Evolutionary conservation across 2,329 filamentous ascomycete species (phyloP), one percentile per base, ranked within the genome.

Genomic region (Verticillium tricorpus): DNA sequence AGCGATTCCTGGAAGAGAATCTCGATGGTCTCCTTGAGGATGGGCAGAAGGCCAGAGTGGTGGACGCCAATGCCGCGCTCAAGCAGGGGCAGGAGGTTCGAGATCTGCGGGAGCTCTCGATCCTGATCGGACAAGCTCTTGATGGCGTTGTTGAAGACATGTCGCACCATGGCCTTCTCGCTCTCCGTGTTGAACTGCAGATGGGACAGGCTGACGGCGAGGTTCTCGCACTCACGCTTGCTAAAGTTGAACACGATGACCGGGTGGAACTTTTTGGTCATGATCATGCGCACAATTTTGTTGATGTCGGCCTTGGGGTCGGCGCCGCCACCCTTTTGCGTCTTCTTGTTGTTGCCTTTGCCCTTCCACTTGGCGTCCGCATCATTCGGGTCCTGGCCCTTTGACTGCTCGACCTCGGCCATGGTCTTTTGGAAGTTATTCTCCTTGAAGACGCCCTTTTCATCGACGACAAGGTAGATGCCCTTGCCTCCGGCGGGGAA

Each of bases 221-320:
- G 88, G 65, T 89, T 88, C 78, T 99, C 95, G 73, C 94, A 97
- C 70, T 98, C 94, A 67, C 94, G 86, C 80, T 99, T 99, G 83
- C 93, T 97, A 80, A 99, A 99, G 77, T 94, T 98, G 85, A 99
- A 99, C 45, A 99, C 93, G 73, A 99, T 99, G 69, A 98, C 95
- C 0, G 95, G 95, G 71, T 99, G 97, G 78, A 95, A 96, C 73
- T 91, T 95, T 80, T 93, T 97, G 77, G 92, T 85, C 89, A 99
- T 96, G 69, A 98, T 96, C 95, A 99, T 99, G 76, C 91, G 91
- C 67, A 99, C 91, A 70, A 99, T 97, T 82, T 97, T 98, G 80
- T 92, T 93, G 64, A 99, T 97, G 76, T 99, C 95, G 1, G 87
- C 88, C 15, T 86, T 75, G 22, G 83, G 83, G 67, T 90, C 84